phyloP scores from a whole-genome alignment of 352 stramenopile species.

The Phytophthora fragariaefolia region DNA sequence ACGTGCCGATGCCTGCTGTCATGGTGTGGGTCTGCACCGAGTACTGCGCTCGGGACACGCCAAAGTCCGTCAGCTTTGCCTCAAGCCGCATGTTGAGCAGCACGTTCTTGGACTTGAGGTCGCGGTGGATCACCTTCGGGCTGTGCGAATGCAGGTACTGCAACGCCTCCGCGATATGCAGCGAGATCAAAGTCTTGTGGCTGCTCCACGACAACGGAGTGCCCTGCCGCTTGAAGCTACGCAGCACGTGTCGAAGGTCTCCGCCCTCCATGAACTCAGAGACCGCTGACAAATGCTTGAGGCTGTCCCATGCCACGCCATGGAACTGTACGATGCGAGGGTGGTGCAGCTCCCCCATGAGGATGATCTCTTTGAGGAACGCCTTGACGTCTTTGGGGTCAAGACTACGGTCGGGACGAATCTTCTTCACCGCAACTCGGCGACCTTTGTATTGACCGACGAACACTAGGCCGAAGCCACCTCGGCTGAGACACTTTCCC shows the following conservation, averaged over 20 bases:
- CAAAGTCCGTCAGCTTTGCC: conserved; percentile 78
- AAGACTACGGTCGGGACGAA: conserved; percentile 41
- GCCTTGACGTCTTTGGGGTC: conserved; percentile 41
- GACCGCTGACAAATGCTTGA: conserved; percentile 48
- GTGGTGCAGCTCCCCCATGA: conserved; percentile 51
- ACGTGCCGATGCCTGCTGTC: conserved; percentile 45
- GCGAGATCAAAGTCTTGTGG: conserved; percentile 47
- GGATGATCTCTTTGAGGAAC: conserved; percentile 51
- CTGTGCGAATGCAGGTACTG: conserved; percentile 53
- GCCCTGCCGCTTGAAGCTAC: conserved; percentile 41
- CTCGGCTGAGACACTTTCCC: conserved; percentile 43
- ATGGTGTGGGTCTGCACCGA: conserved; percentile 44
- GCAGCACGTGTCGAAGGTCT: conserved; percentile 51
- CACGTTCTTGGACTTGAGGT: conserved; percentile 49
- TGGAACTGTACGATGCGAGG: conserved; percentile 52
- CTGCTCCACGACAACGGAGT: conserved; percentile 39
- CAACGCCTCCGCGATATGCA: conserved; percentile 56
- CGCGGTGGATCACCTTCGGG: conserved; percentile 51
- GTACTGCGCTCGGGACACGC: conserved; percentile 47
- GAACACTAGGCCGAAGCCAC: conserved; percentile 57
- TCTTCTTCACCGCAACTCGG: conserved; percentile 53
- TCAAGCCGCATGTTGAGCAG: conserved; percentile 59
- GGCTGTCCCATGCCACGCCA: conserved; percentile 49
- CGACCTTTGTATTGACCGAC: conserved; percentile 40
- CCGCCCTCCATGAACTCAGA: conserved; percentile 60